Evolutionary conservation across 1,284 basidiomycete genomes (phyloP).

Genomic region (Moniliella sp.): DNA sequence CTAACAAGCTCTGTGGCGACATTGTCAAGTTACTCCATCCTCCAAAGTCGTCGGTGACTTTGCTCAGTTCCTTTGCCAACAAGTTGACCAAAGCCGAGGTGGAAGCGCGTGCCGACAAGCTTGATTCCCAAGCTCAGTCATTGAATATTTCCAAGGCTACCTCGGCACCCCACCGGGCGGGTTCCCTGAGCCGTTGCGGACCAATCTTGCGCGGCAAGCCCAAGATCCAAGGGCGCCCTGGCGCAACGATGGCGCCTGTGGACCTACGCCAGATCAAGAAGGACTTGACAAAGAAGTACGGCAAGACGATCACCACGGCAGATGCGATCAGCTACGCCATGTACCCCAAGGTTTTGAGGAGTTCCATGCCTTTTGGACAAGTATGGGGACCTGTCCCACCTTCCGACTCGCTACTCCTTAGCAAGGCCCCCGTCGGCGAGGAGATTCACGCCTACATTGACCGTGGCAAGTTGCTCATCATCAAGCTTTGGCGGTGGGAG

Average conservation of each 20-base stretch:
- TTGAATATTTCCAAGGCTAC: constrained; percentile 48
- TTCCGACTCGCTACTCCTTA: constrained; percentile 90
- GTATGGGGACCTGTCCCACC: constrained; percentile 59
- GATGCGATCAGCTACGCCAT: constrained; percentile 89
- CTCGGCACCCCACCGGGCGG: constrained; percentile 58
- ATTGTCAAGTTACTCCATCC: constrained; percentile 96
- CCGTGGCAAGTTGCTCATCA: constrained; percentile 78
- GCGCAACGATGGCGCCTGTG: constrained; percentile 60
- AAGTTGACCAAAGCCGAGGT: constrained; percentile 68
- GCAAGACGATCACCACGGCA: constrained; percentile 56
- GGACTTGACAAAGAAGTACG: constrained; percentile 76
- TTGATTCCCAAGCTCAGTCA: constrained; percentile 72
- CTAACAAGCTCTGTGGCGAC: constrained; percentile 59
- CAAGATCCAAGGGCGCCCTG: constrained; percentile 78
- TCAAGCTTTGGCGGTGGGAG: constrained; percentile 87
- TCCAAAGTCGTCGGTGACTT: constrained; percentile 99
- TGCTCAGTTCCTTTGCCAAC: constrained; percentile 84
- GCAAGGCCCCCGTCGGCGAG: constrained; percentile 69
- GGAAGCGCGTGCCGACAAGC: constrained; percentile 56
- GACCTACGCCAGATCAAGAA: constrained; percentile 90
- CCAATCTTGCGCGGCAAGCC: constrained; percentile 76
- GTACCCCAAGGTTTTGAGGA: constrained; percentile 92
- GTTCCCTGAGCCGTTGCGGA: constrained; percentile 87
- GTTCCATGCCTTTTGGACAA: constrained; percentile 80
- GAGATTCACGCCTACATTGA: constrained; percentile 93